These are phyloP conservation scores for Acarospora socialis DNA, from an alignment of 2,329 filamentous ascomycete genomes.

Conservation along the genomic window DNA sequence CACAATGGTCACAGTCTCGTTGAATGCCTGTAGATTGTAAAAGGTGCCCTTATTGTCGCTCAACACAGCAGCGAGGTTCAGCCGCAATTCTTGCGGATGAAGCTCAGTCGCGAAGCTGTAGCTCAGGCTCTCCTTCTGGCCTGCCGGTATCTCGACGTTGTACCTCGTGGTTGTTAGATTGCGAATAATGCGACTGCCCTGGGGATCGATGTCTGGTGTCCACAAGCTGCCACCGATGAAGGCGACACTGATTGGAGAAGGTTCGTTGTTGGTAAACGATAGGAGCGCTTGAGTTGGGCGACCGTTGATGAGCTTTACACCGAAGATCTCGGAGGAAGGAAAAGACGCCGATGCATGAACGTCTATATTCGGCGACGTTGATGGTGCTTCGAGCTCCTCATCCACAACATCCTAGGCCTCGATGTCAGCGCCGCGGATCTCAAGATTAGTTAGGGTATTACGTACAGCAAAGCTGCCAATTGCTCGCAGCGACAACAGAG, in stretches of 20 bases:
- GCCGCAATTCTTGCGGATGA: slow-evolving; percentile 74
- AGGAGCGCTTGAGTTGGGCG: slow-evolving; percentile 70
- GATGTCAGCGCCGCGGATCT: slow-evolving; percentile 1
- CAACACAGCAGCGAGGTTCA: slow-evolving; percentile 65
- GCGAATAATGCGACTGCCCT: slow-evolving; percentile 50
- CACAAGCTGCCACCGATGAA: slow-evolving; percentile 63
- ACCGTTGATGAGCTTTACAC: slow-evolving; percentile 90
- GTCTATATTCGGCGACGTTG: slow-evolving; percentile 44
- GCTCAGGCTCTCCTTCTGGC: slow-evolving; percentile 59
- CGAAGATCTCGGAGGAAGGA: slow-evolving; percentile 65
- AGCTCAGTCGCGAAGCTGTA: slow-evolving; percentile 84
- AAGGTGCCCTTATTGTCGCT: slow-evolving; percentile 50
- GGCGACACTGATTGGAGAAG: slow-evolving; percentile 56
- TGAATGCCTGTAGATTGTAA: slow-evolving; percentile 67
- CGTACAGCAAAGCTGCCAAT: not conserved
- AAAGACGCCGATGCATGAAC: slow-evolving; percentile 44
- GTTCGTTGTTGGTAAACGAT: slow-evolving; percentile 73
- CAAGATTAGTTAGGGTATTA: slow-evolving; percentile 39
- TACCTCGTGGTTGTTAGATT: slow-evolving; percentile 74
- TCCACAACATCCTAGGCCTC: slow-evolving; percentile 36
- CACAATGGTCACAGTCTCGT: slow-evolving; percentile 71
- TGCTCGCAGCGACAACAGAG: slow-evolving; percentile 49
- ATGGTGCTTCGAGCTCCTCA: slow-evolving; percentile 50
- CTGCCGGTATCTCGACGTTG: slow-evolving; percentile 57
- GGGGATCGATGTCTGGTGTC: slow-evolving; percentile 41